Base-by-base conservation (phyloP, 495 filamentous ascomycete genomes). In the Penicillium argentinense region DNA sequence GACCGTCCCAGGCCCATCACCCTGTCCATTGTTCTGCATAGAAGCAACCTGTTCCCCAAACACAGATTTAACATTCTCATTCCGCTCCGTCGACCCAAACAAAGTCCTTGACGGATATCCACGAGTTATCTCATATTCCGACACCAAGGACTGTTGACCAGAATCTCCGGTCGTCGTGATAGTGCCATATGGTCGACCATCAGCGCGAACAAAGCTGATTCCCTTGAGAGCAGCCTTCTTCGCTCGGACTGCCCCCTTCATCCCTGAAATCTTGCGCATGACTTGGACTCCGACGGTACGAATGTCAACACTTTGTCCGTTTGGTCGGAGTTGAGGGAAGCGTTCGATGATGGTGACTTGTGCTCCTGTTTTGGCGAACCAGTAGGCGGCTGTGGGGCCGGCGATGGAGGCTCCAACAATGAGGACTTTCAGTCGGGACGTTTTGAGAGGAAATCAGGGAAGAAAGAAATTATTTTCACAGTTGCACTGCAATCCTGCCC, bases 41-140 rank as follows among this genome's bases (percentile, higher is more conserved):
- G 49, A 57, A 21, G 41, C 43, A 21, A 56, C 40, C 41, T 56
- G 53, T 19, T 56, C 66, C 14, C 68, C 70, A 48, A 79, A 81
- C 8, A 75, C 29, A 32, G 78, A 76, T 14, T 60, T 52, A 45
- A 79, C 62, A 11, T 63, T 63, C 3, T 63, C 45, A 38, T 67
- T 28, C 14, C 66, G 49, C 42, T 74, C 71, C 8, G 70, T 77
- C 22, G 63, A 44, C 17, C 75, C 64, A 45, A 72, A 71, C 2
- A 80, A 44, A 16, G 83, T 68, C 13, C 60, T 27, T 7, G 64
- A 67, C 19, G 84, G 43, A 43, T 80, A 72, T 2, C 76, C 78
- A 3, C 81, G 57, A 50, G 80, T 67, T 28, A 84, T 77, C 59
- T 83, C 81, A 43, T 63, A 82, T 56, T 83, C 80, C 5, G 73